Base-by-base conservation (phyloP, 768 basidiomycete genomes). In the Ramaria sp. region DNA sequence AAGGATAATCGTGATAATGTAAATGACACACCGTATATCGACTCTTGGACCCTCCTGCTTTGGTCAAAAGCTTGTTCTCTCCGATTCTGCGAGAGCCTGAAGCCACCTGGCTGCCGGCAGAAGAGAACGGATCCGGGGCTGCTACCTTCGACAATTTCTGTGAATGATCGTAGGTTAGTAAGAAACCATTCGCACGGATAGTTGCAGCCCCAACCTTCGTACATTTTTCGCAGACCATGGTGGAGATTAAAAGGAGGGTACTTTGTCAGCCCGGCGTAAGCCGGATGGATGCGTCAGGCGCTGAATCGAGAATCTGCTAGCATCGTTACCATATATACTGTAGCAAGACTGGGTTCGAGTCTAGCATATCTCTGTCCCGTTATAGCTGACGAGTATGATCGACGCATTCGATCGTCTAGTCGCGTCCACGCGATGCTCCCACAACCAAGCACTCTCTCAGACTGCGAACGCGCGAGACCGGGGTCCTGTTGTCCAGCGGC, bases 131-230 rank as follows among this genome's bases (percentile, higher is more conserved):
- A 72, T 92, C 90, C 48, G 90, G 91, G 3, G 90, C 90, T 56
- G 90, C 90, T 46, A 92, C 78, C 69, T 88, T 91, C 57, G 88
- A 91, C 54, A 90, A 79, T 90, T 92, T 92, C 89, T 92, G 61
- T 61, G 60, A 57, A 41, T 52, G 49, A 19, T 24, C 12, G 27
- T 31, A 5, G 37, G 12, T 15, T 3, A 42, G 4, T 1, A 17
- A 27, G 64, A 46, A 27, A 42, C 58, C 61, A 59, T 60, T 15
- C 9, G 19, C 27, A 7, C 7, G 24, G 4, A 7, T 46, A 54
- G 55, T n/a, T 62, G 54, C 22, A 47, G 54, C 9, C 68, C 77
- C 42, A 59, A 81, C 88, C 70, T 78, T 74, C 72, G 89, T 87
- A 70, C 89, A 91, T 76, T 88, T 91, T 71, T 79, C 83, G 75